Base-by-base conservation (phyloP, 2,329 filamentous ascomycete species). In the Cladorrhinum sp. region DNA sequence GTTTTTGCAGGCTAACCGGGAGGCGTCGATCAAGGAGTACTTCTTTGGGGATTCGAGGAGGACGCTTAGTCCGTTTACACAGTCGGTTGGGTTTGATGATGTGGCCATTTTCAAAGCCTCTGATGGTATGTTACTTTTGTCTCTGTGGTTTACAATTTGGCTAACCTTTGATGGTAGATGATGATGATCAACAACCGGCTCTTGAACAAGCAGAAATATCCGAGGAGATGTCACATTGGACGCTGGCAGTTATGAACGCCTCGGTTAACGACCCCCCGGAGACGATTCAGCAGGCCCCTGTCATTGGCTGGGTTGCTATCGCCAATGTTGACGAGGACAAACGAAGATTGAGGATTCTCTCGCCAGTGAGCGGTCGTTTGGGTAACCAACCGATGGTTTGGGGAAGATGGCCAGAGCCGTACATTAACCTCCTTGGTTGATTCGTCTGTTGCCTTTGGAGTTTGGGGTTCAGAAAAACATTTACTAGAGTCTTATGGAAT, bases 251-350 rank as follows among this genome's bases (percentile, higher is more conserved):
- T 57, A 92, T 96, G 74, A 87, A 92, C 70, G 92, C 90, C 50
- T 82, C 85, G 1, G 75, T 84, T 0, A 86, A 84, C 51, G 92
- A 95, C 62, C 77, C 83, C 0, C 83, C 89, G 6, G 86, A 91
- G 52, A 83, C 85, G 1, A 87, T 98, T 50, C 84, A 91, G 12
- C 89, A 93, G 67, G 87, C 92, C 7, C 89, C 88, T 59, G 87
- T 98, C 27, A 89, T 96, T 83, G 95, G 95, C 0, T 99, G 96
- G 70, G 83, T 97, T 27, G 97, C 96, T 70, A 90, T 98, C 16
- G 89, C 91, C 0, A 91, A 96, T 63, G 91, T 98, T 3, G 93
- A 99, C 70, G 90, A 91, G 70, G 88, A 89, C 67, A 90, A 90
- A 73, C 86, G 86, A 66, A 90, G 90, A 72, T 80, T 97, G 29